Evolutionary conservation across 176 grass and related monocot genomes (phyloP), one percentile per base, ranked within the genome.

Genomic region (Otatea glauca): DNA sequence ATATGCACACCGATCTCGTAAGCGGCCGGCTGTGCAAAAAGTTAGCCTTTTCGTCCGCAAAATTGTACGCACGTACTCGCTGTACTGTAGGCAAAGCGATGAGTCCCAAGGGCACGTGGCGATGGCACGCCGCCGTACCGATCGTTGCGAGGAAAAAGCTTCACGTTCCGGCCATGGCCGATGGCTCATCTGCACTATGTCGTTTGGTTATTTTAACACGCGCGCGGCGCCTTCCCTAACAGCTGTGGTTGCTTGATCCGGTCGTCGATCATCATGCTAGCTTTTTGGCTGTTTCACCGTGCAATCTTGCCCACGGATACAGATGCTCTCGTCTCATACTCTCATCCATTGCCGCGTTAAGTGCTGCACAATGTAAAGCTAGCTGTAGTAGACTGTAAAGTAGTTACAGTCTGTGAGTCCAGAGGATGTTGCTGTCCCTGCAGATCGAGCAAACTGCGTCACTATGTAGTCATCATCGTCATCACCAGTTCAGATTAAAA

Each of bases 71-170:
- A 16, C 77, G 44, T 35, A 50, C 70, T 9, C 41, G 7, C 11
- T 6, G 24, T 58, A 9, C 20, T 58, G 20, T n/a, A 72, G 24
- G 45, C 42, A 18, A 50, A 32, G 24, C 25, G 47, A 49, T 5
- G 43, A 25, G 70, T 0, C 25, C 21, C 24, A 13, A 53, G 59
- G 55, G 65, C 81, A 79, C 76, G 87, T 85, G 75, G 39, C 59
- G 61, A 0, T 11, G 87, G 41, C 82, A 85, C 82, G 70, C 61
- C 50, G 61, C 87, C 82, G 82, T 80, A 89, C 82, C 58, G 85
- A 66, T 65, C 56, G 56, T 7, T 3, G 37, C 29, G 58, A 34
- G 37, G 21, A 49, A 72, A 79, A 61, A 49, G 68, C 68, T 67
- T 27, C 81, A 72, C 81, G 69, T 38, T 79, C 38, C 81, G 2